phyloP scores from a whole-genome alignment of 805 yeast species.

The Zygosaccharomyces rouxii region DNA sequence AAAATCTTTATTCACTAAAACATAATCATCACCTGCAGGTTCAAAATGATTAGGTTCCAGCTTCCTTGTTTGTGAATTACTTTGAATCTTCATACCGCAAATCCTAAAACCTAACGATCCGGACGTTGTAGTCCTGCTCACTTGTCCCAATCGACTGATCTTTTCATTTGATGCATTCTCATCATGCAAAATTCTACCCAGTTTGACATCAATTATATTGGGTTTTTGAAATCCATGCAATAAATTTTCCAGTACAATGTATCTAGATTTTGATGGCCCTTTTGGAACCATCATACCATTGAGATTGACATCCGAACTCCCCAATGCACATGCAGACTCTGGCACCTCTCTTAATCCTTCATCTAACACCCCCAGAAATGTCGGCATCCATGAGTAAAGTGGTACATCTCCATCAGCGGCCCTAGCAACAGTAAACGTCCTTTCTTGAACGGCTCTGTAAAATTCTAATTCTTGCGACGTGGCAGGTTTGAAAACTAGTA shows the following conservation, averaged over 20 bases:
- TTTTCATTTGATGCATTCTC: constrained; percentile 56
- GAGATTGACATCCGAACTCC: background rate
- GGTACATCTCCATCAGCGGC: constrained; percentile 24
- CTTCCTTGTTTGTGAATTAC: constrained; percentile 14
- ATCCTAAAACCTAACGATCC: constrained; percentile 72
- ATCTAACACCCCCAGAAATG: constrained; percentile 28
- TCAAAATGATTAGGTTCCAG: constrained; percentile 20
- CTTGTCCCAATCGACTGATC: constrained; percentile 52
- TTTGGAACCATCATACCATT: constrained; percentile 2
- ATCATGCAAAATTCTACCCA: constrained; percentile 73
- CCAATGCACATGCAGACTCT: constrained; percentile 1
- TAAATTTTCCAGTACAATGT: constrained; percentile 68
- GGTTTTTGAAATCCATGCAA: constrained; percentile 61
- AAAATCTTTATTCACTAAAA: constrained; percentile 57
- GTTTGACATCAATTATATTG: constrained; percentile 73
- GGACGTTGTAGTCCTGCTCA: constrained; percentile 70
- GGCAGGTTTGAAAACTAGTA: constrained; percentile 69
- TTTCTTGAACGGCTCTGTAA: constrained; percentile 40
- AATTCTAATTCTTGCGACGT: constrained; percentile 66
- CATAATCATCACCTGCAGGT: constrained; percentile 39
- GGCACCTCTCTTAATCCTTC: constrained; percentile 18
- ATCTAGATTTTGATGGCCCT: constrained; percentile 20
- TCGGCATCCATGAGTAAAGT: constrained; percentile 30
- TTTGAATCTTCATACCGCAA: constrained; percentile 76
- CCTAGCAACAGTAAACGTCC: constrained; percentile 12